Percentiles rank a stretch among this genome's conserved stretches.
Evolutionary conservation across 129 eudicot species (phyloP).

Genomic region (Lonicera japonica): DNA sequence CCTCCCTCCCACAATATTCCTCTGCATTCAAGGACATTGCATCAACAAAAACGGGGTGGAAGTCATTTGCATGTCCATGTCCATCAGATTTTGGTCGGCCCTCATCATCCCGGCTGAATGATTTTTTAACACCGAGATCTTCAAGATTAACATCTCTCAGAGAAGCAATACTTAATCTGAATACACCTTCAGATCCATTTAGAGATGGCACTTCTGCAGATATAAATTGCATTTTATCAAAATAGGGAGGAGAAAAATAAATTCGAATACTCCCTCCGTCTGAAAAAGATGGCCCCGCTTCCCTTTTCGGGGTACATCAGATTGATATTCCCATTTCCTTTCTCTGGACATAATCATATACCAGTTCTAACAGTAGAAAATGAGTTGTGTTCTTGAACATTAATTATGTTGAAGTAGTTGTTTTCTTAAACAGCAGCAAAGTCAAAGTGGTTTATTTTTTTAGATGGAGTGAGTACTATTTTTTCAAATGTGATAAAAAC

Average conservation of each 20-base stretch:
- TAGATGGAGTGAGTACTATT: too few relatives aligned
- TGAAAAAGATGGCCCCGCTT: not conserved
- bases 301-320: too few relatives aligned
- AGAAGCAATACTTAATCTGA: constrained; percentile 22
- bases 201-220: constrained; percentile 51
- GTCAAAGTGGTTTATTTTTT: too few relatives aligned
- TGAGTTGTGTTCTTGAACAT: too few relatives aligned
- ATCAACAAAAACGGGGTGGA: constrained; percentile 5
- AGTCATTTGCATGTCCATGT: constrained; percentile 19
- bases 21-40: constrained; percentile 13
- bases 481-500: too few relatives aligned
- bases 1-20: constrained; percentile 22
- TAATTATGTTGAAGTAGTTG: too few relatives aligned
- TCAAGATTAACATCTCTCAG: not conserved
- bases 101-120: not conserved
- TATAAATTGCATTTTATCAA: not conserved
- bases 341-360: too few relatives aligned
- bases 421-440: too few relatives aligned
- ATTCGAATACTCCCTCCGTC: too few relatives aligned
- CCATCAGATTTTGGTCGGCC: constrained; percentile 12
- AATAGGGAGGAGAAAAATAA: not conserved
- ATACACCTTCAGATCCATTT: constrained; percentile 34
- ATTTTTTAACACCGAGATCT: not conserved
- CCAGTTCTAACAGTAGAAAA: too few relatives aligned
- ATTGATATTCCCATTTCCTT: too few relatives aligned